Percentiles rank a stretch among this genome's conserved stretches.
These are phyloP conservation scores for Cystobasidium pallidum DNA, from an alignment of 1,284 basidiomycete genomes.

Conservation along the genomic window DNA sequence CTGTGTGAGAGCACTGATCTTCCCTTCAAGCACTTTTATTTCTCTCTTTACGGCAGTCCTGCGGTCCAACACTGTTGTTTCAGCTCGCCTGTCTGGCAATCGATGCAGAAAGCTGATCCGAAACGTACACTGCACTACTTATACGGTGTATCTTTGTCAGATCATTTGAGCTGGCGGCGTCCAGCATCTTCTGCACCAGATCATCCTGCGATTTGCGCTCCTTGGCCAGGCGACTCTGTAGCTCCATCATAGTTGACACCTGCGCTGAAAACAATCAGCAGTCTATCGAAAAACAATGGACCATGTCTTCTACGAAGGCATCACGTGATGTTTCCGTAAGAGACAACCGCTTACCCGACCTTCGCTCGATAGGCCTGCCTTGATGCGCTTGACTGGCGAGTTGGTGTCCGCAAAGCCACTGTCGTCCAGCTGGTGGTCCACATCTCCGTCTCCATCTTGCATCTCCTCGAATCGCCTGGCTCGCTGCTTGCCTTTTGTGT, in stretches of 20 bases:
- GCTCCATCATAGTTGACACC: not conserved
- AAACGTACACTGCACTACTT: not conserved
- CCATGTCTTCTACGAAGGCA: too few species aligned
- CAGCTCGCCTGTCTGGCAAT: not conserved
- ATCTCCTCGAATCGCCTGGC: not conserved
- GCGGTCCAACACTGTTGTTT: not conserved
- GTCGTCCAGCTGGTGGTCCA: not conserved
- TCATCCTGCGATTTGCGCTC: not conserved
- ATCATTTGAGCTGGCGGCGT: not conserved
- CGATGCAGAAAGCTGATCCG: not conserved
- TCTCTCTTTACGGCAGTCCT: not conserved
- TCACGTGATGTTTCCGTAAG: not conserved
- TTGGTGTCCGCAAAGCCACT: slow-evolving; percentile 28
- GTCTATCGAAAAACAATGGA: too few species aligned
- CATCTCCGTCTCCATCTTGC: not conserved
- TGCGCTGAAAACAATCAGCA: not conserved
- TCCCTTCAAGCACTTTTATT: slow-evolving; percentile 10
- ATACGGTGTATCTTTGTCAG: not conserved
- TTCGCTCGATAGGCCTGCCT: not conserved
- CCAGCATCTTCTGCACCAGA: slow-evolving; percentile 4
- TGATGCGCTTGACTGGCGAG: slow-evolving; percentile 6
- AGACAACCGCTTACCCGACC: not conserved
- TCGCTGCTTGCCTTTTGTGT: slow-evolving; percentile 21
- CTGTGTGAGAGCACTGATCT: not conserved
- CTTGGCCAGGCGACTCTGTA: not conserved